Base-by-base conservation (phyloP, 2,329 filamentous ascomycete genomes). In the Pseudocercospora pini-densiflorae region DNA sequence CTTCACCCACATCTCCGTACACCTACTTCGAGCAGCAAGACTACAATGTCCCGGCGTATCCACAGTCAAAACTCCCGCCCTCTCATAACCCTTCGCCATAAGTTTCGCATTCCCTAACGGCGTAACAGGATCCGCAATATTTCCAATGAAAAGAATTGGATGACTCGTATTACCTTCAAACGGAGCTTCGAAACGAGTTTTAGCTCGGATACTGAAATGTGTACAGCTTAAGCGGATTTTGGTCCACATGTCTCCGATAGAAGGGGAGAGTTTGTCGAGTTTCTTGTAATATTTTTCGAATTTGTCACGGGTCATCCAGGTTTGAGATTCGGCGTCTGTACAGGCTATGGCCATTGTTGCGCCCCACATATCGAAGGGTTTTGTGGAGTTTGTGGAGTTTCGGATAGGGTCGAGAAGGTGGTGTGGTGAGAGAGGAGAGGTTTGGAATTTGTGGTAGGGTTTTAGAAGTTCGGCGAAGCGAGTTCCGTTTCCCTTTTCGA, bases 211-310 rank as follows among this genome's bases (percentile, higher is more conserved):
- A 12, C 68, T 69, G 77, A 80, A 83, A 16, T 74, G 72, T 3
- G 77, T 71, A 63, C 82, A 84, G 47, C 74, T 74, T 73, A 81
- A 70, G 7, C 69, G 71, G 2, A 81, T 69, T 47, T 70, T 73
- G 0, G 79, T 68, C 81, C 80, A 82, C 43, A 79, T 74, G 3
- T 77, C 75, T 12, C 79, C 81, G 1, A 77, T 70, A 3, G 75
- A 74, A 0, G 79, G 78, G 1, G 77, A 79, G 2, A 79, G 69
- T 2, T 62, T 64, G 6, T 76, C 71, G 8, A 82, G 71, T 5
- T 74, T 63, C 14, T 77, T 64, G 72, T 74, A 78, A 64, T 79
- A 79, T 6, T 76, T 72, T 29, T 71, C 66, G 65, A 81, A 81
- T 0, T 68, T 59, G 0, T 61, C 45, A 10, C 66, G 66, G 7